phyloP scores from a whole-genome alignment of 169 alveolate genomes.

The Plasmodium ovale region DNA sequence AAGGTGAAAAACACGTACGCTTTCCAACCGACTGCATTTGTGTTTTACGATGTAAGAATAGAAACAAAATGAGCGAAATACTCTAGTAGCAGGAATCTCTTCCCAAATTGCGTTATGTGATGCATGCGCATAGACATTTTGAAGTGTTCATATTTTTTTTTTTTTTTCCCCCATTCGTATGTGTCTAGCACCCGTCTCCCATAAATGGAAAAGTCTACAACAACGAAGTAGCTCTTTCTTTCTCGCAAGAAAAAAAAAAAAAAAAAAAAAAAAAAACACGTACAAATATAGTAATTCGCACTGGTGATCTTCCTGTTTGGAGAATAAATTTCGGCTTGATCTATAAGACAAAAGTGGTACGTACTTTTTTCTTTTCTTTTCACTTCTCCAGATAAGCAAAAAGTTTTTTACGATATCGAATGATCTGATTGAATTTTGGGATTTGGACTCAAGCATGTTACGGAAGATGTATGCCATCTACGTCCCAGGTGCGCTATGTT shows the following conservation, averaged over 20 bases:
- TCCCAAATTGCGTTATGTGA: too few relatives aligned
- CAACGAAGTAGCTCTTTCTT: constrained; percentile 49
- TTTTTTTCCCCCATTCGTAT: background rate
- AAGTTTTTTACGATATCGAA: constrained; percentile 83
- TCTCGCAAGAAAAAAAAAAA: too few relatives aligned
- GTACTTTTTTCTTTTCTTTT: constrained; percentile 6
- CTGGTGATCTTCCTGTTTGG: background rate
- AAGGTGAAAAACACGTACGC: constrained; percentile 78
- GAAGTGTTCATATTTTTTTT: background rate
- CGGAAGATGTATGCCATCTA: constrained; percentile 64
- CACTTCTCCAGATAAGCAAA: constrained; percentile 76
- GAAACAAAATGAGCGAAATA: too few relatives aligned
- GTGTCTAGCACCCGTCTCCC: constrained; percentile 77
- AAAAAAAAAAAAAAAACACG: too few relatives aligned
- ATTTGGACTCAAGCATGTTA: constrained; percentile 76
- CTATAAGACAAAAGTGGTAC: too few relatives aligned
- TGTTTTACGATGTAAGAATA: constrained; percentile 81
- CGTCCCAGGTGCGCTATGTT: constrained; percentile 57
- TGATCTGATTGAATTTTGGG: constrained; percentile 84
- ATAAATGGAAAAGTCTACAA: constrained; percentile 72
- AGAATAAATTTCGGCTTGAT: background rate
- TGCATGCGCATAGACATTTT: background rate
- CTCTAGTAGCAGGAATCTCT: too few relatives aligned
- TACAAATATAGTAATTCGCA: too few relatives aligned
- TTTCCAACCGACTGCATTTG: constrained; percentile 84